phyloP scores from a whole-genome alignment of 805 yeast species.

The Metschnikowia reukaufii region DNA sequence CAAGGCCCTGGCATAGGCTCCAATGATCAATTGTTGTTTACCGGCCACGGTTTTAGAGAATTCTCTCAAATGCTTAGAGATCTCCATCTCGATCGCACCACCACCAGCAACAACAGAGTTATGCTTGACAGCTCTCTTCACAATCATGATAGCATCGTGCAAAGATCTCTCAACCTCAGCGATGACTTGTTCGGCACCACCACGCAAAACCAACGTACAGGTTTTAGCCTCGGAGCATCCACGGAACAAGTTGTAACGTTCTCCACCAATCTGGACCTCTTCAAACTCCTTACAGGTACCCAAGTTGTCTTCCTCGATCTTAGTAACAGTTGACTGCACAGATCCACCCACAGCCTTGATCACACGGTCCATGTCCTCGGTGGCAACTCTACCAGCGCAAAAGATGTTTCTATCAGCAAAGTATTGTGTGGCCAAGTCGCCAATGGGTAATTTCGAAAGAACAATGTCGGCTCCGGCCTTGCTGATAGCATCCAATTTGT shows the following conservation, averaged over 20 bases:
- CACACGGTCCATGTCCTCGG: constrained; percentile 90
- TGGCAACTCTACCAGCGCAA: constrained; percentile 93
- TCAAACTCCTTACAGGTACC: constrained; percentile 59
- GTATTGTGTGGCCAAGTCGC: constrained; percentile 97
- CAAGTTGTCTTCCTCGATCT: constrained; percentile 65
- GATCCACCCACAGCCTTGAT: constrained; percentile 92
- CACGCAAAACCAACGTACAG: constrained; percentile 89
- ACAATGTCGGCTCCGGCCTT: constrained; percentile 90
- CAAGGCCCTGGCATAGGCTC: constrained; percentile 90
- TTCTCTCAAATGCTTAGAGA: constrained; percentile 85
- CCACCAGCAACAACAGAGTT: constrained; percentile 95
- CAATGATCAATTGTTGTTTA: constrained; percentile 89
- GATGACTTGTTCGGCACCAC: constrained; percentile 97
- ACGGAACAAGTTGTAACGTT: constrained; percentile 87
- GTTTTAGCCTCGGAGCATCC: constrained; percentile 94
- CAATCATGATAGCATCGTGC: constrained; percentile 98
- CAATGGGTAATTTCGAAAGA: constrained; percentile 91
- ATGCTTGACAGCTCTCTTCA: constrained; percentile 88
- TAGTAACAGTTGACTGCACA: constrained; percentile 72
- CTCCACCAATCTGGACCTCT: constrained; percentile 94
- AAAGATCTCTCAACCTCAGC: constrained; percentile 97
- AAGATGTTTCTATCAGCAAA: constrained; percentile 95
- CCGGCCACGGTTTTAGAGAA: constrained; percentile 88
- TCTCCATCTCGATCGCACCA: constrained; percentile 98
- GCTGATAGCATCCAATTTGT: constrained; percentile 80